phyloP scores from a whole-genome alignment of 306 rosid species.

The Vigna radiata region DNA sequence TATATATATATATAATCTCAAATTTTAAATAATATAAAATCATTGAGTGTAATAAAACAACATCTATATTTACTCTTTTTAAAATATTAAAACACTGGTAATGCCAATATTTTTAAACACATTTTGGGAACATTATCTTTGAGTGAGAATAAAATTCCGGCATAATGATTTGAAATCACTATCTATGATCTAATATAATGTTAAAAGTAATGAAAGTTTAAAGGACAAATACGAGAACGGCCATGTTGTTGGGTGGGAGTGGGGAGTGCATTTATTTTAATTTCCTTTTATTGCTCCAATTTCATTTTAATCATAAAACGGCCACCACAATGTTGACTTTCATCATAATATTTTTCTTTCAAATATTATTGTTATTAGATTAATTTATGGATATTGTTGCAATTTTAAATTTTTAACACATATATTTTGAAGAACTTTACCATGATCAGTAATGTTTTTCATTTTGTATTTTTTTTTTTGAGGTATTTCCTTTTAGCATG shows the following conservation, averaged over 20 bases:
- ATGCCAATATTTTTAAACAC: too few relatives aligned
- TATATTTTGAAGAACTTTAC: too few relatives aligned
- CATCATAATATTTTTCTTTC: background rate
- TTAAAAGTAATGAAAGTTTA: background rate
- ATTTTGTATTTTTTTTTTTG: too few relatives aligned
- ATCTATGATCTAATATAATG: background rate
- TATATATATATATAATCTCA: too few relatives aligned
- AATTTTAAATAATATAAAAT: too few relatives aligned
- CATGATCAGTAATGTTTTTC: too few relatives aligned
- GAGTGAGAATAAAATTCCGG: background rate
- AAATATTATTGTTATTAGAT: background rate
- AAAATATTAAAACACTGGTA: too few relatives aligned
- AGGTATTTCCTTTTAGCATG: too few relatives aligned
- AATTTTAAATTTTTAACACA: too few relatives aligned
- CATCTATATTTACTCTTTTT: too few relatives aligned
- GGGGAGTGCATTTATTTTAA: background rate
- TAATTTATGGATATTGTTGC: background rate
- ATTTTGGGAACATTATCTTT: background rate
- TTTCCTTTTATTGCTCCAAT: constrained; percentile 15
- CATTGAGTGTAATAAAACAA: too few relatives aligned
- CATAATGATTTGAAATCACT: background rate
- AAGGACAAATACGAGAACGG: background rate
- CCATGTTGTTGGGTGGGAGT: constrained; percentile 3
- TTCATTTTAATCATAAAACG: constrained; percentile 18
- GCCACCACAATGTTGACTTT: background rate